phyloP scores from a whole-genome alignment of 2,329 filamentous ascomycete genomes.

The Ceratocystis albifundus region DNA sequence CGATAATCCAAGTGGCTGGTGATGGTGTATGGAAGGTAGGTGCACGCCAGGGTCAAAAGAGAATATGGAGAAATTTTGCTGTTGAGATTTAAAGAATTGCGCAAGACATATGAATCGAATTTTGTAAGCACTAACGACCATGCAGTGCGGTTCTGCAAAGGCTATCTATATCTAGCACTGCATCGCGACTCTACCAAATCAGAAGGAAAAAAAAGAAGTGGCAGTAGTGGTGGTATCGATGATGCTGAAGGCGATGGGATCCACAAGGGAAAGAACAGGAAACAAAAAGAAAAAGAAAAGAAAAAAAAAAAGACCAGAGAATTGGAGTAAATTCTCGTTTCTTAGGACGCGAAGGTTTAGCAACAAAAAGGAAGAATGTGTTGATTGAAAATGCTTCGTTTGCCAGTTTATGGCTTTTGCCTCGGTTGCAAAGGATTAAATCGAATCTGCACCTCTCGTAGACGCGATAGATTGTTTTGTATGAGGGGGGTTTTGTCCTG shows the following conservation, averaged over 20 bases:
- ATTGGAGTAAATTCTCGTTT: background rate
- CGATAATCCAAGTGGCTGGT: slow-evolving; percentile 10
- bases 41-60: background rate
- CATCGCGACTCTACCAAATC: background rate
- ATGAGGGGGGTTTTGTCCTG: background rate
- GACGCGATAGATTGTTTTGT: background rate
- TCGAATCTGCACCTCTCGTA: background rate
- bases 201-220: background rate
- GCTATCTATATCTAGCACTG: slow-evolving; percentile 1
- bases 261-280: background rate
- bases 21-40: background rate
- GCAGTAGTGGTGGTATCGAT: background rate
- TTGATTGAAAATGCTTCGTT: slow-evolving; percentile 8
- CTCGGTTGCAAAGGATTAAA: slow-evolving; percentile 11
- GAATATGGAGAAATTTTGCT: background rate
- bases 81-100: background rate
- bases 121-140: background rate
- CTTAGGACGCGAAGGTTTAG: background rate
- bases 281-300: background rate
- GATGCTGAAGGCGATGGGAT: background rate
- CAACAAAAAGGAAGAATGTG: slow-evolving; percentile 8
- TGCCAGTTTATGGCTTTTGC: slow-evolving; percentile 9
- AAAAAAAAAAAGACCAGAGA: background rate
- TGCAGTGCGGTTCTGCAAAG: slow-evolving; percentile 2
- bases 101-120: too few relatives aligned